phyloP scores from a whole-genome alignment of 2,329 filamentous ascomycete genomes.

The Capronia coronata region DNA sequence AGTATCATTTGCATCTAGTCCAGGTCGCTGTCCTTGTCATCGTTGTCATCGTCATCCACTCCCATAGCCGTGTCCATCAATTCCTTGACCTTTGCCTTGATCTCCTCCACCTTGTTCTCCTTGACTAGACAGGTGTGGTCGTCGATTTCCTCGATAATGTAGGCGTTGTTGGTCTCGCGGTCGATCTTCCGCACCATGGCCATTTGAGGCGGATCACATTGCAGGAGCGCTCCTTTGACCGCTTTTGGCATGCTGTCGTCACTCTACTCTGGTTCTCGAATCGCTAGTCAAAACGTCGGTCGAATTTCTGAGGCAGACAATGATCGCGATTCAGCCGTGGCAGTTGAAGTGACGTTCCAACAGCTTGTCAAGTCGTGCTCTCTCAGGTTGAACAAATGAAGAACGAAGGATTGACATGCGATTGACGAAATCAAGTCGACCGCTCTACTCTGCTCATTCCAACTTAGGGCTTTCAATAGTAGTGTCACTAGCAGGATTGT shows the following conservation, averaged over 20 bases:
- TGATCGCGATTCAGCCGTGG: too few species aligned
- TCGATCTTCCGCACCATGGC: constrained; percentile 30
- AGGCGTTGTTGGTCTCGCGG: constrained; percentile 25
- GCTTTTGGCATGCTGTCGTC: constrained; percentile 26
- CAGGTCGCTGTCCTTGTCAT: constrained; percentile 29
- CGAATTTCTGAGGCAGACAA: too few species aligned
- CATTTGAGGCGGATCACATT: constrained; percentile 31
- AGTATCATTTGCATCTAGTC: constrained; percentile 17
- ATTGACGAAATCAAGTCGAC: too few species aligned
- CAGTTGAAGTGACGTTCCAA: too few species aligned
- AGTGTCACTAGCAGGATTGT: too few species aligned
- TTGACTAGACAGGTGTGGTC: constrained; percentile 29
- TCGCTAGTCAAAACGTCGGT: too few species aligned
- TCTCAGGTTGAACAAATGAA: too few species aligned
- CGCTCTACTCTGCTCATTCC: too few species aligned
- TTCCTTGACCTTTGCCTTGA: constrained; percentile 28
- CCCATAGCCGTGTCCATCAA: constrained; percentile 30
- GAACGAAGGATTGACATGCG: too few species aligned
- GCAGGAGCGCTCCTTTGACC: constrained; percentile 28
- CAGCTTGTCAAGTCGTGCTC: too few species aligned
- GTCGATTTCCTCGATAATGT: constrained; percentile 30
- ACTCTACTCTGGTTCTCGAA: too few species aligned
- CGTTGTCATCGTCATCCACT: constrained; percentile 26
- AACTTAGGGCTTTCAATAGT: too few species aligned
- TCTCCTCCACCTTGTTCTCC: constrained; percentile 29